These are phyloP conservation scores for Diaporthe capsici DNA, from an alignment of 2,329 filamentous ascomycete genomes.

Conservation along the genomic window DNA sequence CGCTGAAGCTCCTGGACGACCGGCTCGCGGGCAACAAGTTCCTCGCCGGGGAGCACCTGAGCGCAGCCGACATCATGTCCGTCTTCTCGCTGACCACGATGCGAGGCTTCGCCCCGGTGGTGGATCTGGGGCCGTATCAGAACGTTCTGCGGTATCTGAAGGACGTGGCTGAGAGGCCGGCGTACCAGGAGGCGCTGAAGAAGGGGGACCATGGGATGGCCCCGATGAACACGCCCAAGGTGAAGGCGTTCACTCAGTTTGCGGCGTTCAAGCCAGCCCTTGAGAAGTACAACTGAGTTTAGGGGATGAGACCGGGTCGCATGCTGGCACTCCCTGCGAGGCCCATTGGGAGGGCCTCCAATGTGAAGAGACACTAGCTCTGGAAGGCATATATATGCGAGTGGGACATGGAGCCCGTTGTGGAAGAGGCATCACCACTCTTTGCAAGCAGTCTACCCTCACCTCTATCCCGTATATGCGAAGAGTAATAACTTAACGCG, in stretches of 20 bases:
- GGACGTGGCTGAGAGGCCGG: conserved; percentile 59
- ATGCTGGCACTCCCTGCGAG: neutral
- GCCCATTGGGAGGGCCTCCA: neutral
- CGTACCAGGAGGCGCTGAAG: conserved; percentile 61
- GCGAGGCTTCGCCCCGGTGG: conserved; percentile 63
- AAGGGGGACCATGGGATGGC: conserved; percentile 65
- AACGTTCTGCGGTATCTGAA: conserved; percentile 62
- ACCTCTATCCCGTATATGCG: neutral
- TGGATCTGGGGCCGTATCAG: conserved; percentile 56
- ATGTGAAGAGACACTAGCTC: no score
- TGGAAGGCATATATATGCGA: neutral
- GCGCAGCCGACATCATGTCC: conserved; percentile 76
- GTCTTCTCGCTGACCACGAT: conserved; percentile 74
- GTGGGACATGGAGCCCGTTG: neutral
- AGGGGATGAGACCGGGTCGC: neutral
- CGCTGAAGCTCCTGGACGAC: conserved; percentile 62
- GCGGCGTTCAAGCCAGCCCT: conserved; percentile 9
- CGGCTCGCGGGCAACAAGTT: conserved; percentile 63
- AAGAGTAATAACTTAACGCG: neutral
- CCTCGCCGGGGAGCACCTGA: conserved; percentile 74
- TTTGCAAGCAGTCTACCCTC: neutral
- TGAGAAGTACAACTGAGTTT: conserved; percentile 6
- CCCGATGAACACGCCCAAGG: conserved; percentile 40
- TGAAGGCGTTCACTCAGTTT: conserved; percentile 37
- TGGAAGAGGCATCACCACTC: neutral